Conservation (phyloP, 164 flowering plant genomes). For the Stephania cephalantha region DNA sequence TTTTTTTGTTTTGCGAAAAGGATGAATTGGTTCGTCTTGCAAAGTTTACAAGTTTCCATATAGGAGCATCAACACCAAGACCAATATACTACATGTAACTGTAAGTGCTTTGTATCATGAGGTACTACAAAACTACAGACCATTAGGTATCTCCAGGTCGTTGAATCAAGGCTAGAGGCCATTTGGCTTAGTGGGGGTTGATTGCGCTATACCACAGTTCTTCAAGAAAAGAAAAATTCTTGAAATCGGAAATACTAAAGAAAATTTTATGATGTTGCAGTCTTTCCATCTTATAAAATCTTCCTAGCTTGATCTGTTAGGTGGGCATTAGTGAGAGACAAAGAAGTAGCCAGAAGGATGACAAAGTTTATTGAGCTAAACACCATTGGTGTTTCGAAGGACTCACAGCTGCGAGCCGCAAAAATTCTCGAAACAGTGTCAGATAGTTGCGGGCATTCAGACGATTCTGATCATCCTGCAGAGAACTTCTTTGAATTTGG, state of each 20-base stretch:
- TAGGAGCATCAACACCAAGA: no score
- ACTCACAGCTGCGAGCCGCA: slow-evolving; percentile 64
- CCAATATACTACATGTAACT: no score
- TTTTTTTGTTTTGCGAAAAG: no score
- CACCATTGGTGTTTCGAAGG: slow-evolving; percentile 66
- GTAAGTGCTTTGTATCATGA: no score
- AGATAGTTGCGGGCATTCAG: slow-evolving; percentile 25
- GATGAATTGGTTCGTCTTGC: no score
- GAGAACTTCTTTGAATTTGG: slow-evolving; percentile 39
- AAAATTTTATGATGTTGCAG: background rate
- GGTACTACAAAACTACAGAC: no score
- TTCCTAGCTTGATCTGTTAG: slow-evolving; percentile 18
- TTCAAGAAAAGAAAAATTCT: no score
- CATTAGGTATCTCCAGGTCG: no score
- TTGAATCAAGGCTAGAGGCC: no score
- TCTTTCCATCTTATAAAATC: background rate
- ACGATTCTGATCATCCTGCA: background rate
- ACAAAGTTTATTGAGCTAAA: slow-evolving; percentile 36
- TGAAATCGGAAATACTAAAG: background rate
- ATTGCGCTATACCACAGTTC: no score
- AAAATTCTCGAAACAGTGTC: slow-evolving; percentile 42
- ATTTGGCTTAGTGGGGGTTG: no score
- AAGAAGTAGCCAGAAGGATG: slow-evolving; percentile 52
- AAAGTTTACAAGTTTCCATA: no score
- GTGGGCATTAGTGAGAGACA: slow-evolving; percentile 70